Percentiles rank a stretch among this genome's conserved stretches.
Evolutionary conservation across 1,284 basidiomycete species (phyloP).

Genomic region (Singerocomus inundabilis): DNA sequence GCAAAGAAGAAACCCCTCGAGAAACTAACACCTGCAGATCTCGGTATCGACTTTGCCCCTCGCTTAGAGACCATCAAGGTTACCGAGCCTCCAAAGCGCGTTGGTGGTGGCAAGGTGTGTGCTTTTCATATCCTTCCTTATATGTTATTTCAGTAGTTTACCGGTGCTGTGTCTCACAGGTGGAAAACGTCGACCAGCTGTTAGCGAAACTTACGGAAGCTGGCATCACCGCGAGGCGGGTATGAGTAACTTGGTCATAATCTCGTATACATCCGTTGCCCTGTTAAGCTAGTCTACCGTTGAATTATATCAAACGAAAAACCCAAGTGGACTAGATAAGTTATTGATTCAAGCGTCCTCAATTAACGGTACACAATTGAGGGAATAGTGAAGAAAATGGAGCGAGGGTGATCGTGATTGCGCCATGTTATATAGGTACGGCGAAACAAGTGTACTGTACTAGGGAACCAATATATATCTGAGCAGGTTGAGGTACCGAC

Average conservation of each 20-base stretch:
- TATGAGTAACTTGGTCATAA: constrained; percentile 12
- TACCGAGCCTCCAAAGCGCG: constrained; percentile 87
- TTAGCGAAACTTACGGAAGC: constrained; percentile 89
- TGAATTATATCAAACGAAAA: neutral
- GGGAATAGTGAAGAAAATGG: constrained; percentile 1
- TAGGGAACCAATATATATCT: constrained; percentile 28
- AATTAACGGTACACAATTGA: constrained; percentile 20
- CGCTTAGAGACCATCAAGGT: constrained; percentile 88
- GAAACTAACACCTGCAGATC: constrained; percentile 78
- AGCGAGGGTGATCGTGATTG: constrained; percentile 11
- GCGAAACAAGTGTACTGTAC: constrained; percentile 13
- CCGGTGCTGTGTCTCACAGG: constrained; percentile 38
- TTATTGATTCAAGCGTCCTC: constrained; percentile 21
- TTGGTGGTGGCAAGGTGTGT: constrained; percentile 88
- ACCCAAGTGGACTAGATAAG: constrained; percentile 1
- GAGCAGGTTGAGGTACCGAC: constrained; percentile 15
- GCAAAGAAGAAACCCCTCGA: constrained; percentile 98
- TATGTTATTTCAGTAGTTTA: neutral
- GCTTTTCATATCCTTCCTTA: neutral
- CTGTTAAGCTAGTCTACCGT: neutral
- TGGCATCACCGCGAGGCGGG: constrained; percentile 59
- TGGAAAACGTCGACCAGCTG: constrained; percentile 86
- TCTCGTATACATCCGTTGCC: constrained; percentile 6
- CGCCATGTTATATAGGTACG: constrained; percentile 8
- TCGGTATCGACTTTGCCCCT: constrained; percentile 81